Base-by-base conservation (phyloP, 805 yeast species). In the Hanseniaspora jakobsenii region DNA sequence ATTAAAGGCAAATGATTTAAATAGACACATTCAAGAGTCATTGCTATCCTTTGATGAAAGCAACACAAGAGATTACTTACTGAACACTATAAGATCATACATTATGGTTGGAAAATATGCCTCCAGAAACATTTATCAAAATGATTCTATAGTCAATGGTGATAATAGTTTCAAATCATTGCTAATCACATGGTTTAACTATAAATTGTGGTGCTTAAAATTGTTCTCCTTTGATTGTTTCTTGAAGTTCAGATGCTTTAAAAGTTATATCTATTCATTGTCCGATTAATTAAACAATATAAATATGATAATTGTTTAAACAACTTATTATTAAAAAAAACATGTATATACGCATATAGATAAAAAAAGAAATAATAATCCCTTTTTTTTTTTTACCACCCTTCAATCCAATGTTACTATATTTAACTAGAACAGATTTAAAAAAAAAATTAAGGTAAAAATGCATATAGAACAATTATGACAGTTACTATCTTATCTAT, bases 1-100 rank as follows among this genome's bases (percentile, higher is more conserved):
- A 37, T 66, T 91, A 55, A 91, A 91, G 58, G 93, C 99, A 0
- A 91, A 91, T 58, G 99, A 91, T 63, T 68, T 91, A 40, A 85
- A 94, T 0, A 70, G 99, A 54, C 80, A 78, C 53, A 66, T 91
- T 38, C 98, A 91, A 60, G 97, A 89, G 55, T 67, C 73, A 45
- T 67, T 89, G 46, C 19, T 42, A 5, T 34, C 46, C 0, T 38
- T 35, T 23, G 46, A 35, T 23, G 17, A 14, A 6, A 35, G 30
- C 13, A n/a, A 32, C 12, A 23, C 17, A 14, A 27, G 24, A 9
- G 36, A 35, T 5, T 42, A 42, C 12, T 14, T 42, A 3, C 13
- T 42, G 18, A 38, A 42, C 17, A 35, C 46, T 16, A 7, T 42
- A 10, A 16, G 39, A 28, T 28, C 46, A 17, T 42, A 42, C 14